phyloP scores from a whole-genome alignment of 192 early-diverging fungal species.

The Kickxella alabastrina region DNA sequence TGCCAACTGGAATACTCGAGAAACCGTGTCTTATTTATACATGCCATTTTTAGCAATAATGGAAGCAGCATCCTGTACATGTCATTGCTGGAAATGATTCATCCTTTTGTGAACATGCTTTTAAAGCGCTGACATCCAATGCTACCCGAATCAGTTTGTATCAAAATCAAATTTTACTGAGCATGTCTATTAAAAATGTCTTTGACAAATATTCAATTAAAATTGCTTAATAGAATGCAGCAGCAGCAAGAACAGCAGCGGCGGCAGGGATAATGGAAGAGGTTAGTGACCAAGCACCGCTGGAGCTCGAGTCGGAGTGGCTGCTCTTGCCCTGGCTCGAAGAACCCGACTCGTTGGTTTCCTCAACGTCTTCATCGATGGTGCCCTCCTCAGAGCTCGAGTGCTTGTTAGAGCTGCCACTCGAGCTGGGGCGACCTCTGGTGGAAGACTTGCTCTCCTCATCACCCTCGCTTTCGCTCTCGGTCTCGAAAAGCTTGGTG shows the following conservation, averaged over 20 bases:
- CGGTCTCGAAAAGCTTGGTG: conserved; percentile 6
- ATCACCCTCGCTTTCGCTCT: neutral
- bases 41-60: too few relatives aligned
- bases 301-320: neutral
- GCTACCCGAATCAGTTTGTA: too few relatives aligned
- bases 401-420: neutral
- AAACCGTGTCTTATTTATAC: too few relatives aligned
- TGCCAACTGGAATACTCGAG: too few relatives aligned
- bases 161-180: too few relatives aligned
- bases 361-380: conserved; percentile 1
- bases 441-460: neutral
- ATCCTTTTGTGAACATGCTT: too few relatives aligned
- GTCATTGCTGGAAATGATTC: too few relatives aligned
- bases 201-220: too few relatives aligned
- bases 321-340: neutral
- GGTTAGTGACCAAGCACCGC: conserved; percentile 12
- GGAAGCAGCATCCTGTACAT: too few relatives aligned
- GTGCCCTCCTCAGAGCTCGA: conserved; percentile 1
- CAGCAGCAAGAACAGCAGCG: conserved; percentile 11
- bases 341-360: neutral
- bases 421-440: neutral
- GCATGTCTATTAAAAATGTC: too few relatives aligned
- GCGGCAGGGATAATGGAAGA: conserved; percentile 8
- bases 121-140: too few relatives aligned
- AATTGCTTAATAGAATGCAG: conserved; percentile 20